Percentiles rank a stretch among this genome's conserved stretches.
Evolutionary conservation across 345 rosid genomes (phyloP).

Genomic region (Arabis hirsuta): DNA sequence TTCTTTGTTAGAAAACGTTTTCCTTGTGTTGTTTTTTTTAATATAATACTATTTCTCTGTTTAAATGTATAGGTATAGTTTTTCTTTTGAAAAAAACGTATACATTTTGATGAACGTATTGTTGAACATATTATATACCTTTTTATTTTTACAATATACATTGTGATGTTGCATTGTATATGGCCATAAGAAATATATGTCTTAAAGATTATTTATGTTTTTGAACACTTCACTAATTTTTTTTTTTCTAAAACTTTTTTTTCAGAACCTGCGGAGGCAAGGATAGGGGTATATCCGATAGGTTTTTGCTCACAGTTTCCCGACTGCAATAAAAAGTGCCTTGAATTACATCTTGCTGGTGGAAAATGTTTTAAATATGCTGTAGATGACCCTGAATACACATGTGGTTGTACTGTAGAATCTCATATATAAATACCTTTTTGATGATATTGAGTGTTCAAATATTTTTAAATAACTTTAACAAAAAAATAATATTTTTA

Average conservation of each 20-base stretch:
- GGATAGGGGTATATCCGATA: neutral
- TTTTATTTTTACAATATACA: neutral
- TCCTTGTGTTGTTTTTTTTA: too few relatives aligned
- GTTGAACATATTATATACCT: neutral
- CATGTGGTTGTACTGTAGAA: slow-evolving; percentile 7
- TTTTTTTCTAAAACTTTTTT: neutral
- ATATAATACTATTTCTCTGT: too few relatives aligned
- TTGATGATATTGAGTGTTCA: neutral
- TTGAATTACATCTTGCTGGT: neutral
- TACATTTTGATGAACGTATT: too few relatives aligned
- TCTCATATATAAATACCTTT: neutral
- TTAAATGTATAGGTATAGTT: too few relatives aligned
- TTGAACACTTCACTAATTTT: neutral
- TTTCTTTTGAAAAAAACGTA: too few relatives aligned
- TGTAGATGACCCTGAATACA: neutral
- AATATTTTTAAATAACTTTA: neutral
- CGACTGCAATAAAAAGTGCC: slow-evolving; percentile 3
- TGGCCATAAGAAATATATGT: neutral
- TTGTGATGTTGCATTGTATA: neutral
- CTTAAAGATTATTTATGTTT: neutral
- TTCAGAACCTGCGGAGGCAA: slow-evolving; percentile 1
- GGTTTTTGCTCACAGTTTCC: slow-evolving; percentile 7
- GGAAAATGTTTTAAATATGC: neutral
- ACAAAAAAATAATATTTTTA: neutral
- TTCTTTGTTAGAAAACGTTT: neutral